Conservation (phyloP, 1,284 basidiomycete species). For the Apiotrichum gracile region DNA sequence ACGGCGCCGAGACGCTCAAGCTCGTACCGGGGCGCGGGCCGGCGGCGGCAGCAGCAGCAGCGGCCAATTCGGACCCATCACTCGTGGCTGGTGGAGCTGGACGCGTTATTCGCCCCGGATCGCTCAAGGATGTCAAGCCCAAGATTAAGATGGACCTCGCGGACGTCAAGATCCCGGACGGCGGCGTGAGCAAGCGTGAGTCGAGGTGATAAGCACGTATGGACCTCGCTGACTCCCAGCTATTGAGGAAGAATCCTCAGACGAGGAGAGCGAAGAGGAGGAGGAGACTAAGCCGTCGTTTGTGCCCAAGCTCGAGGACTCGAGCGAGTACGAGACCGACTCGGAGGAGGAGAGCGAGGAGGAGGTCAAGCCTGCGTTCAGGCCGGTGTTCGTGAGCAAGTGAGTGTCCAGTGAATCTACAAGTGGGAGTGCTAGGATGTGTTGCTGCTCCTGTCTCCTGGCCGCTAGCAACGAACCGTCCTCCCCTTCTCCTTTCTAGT, state of each 20-base stretch:
- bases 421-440: neutral
- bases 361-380: constrained; percentile 42
- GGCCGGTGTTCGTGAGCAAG: constrained; percentile 46
- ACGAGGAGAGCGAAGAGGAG: constrained; percentile 30
- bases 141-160: constrained; percentile 32
- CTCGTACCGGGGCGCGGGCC: neutral
- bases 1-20: constrained; percentile 19
- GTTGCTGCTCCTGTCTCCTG: neutral
- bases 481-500: no score
- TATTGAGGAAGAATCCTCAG: constrained; percentile 11
- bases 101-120: constrained; percentile 26
- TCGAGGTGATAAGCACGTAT: neutral
- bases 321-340: constrained; percentile 47
- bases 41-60: constrained; percentile 1
- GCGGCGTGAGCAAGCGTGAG: constrained; percentile 29
- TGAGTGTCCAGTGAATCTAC: constrained; percentile 13
- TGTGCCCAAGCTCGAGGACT: constrained; percentile 22
- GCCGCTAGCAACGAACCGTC: no score
- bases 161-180: constrained; percentile 38
- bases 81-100: constrained; percentile 46
- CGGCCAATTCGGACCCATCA: constrained; percentile 14
- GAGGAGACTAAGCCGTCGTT: constrained; percentile 23
- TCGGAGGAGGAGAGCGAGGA: constrained; percentile 42
- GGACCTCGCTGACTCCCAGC: constrained; percentile 4
- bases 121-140: constrained; percentile 7